Percentiles rank a stretch among this genome's conserved stretches.
These are phyloP conservation scores for Rosa chinensis DNA, from an alignment of 306 rosid species.

Conservation along the genomic window DNA sequence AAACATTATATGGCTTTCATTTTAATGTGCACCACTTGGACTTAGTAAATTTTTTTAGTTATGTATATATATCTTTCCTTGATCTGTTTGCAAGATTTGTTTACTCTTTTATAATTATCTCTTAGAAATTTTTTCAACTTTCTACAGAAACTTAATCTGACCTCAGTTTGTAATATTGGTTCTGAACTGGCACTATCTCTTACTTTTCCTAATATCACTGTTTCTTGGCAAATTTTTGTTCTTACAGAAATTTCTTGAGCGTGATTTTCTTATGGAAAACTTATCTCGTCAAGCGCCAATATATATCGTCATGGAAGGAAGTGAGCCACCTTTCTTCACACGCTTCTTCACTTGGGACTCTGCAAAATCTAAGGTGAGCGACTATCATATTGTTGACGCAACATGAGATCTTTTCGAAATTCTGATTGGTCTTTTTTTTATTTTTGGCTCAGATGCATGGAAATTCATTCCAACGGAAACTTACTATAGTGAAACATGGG, in stretches of 20 bases:
- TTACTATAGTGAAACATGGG: conserved; percentile 71
- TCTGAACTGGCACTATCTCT: conserved; percentile 16
- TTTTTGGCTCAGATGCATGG: conserved; percentile 74
- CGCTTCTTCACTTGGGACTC: conserved; percentile 94
- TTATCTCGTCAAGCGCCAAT: conserved; percentile 76
- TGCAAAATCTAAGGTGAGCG: conserved; percentile 75
- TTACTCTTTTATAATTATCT: background rate
- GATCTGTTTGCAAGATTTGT: background rate
- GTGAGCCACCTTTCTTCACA: conserved; percentile 96
- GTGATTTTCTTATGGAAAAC: conserved; percentile 74
- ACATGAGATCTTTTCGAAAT: conserved; percentile 19
- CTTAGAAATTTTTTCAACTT: background rate
- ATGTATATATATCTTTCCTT: background rate
- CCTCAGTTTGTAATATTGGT: background rate
- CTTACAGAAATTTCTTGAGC: conserved; percentile 82
- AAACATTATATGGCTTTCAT: background rate
- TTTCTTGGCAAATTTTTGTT: conserved; percentile 16
- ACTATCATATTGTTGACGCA: conserved; percentile 11
- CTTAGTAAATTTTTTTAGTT: background rate
- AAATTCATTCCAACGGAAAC: conserved; percentile 93
- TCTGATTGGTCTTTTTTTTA: conserved; percentile 27
- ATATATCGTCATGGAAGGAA: conserved; percentile 78
- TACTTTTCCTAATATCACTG: conserved; percentile 23
- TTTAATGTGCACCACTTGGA: background rate
- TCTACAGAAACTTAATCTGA: background rate